phyloP scores from a whole-genome alignment of 768 basidiomycete genomes.

The Paxillus rubicundulus region DNA sequence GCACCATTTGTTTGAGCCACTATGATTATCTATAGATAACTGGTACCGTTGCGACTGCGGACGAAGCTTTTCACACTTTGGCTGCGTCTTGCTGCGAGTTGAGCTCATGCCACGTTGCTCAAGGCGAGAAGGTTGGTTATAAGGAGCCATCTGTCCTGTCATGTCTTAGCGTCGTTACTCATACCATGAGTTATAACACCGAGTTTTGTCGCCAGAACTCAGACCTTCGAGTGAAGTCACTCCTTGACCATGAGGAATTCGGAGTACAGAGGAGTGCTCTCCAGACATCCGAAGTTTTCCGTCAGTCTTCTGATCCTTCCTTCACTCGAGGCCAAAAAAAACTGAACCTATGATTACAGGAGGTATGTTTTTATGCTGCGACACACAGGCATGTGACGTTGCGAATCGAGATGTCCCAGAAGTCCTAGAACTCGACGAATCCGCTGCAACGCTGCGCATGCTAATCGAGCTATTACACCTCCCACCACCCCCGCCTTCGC shows the following conservation, averaged over 20 bases:
- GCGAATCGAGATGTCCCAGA: slow-evolving; percentile 21
- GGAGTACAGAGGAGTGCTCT: slow-evolving; percentile 49
- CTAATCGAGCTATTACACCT: slow-evolving; percentile 58
- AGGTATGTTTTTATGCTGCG: slow-evolving; percentile 68
- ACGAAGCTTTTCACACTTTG: background rate
- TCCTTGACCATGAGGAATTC: slow-evolving; percentile 50
- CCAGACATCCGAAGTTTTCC: slow-evolving; percentile 58
- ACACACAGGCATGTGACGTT: slow-evolving; percentile 22
- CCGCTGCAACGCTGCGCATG: slow-evolving; percentile 43
- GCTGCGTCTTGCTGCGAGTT: slow-evolving; percentile 10
- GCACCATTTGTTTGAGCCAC: background rate
- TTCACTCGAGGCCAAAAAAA: background rate
- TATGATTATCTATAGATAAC: slow-evolving; percentile 1
- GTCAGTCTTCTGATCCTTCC: slow-evolving; percentile 38
- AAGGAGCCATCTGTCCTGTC: background rate
- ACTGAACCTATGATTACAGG: slow-evolving; percentile 36
- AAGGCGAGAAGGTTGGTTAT: background rate
- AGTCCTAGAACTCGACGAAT: slow-evolving; percentile 56
- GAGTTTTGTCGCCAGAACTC: slow-evolving; percentile 46
- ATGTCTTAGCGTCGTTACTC: background rate
- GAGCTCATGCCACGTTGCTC: slow-evolving; percentile 13
- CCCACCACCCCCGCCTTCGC: slow-evolving; percentile 47
- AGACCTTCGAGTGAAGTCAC: slow-evolving; percentile 56
- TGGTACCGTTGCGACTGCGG: slow-evolving; percentile 1
- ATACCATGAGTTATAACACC: slow-evolving; percentile 13